A percentile compares a stretch with the other conserved stretches of the same genome.
These are phyloP conservation scores for Berkeleyomyces rouxiae DNA, from an alignment of 2,329 filamentous ascomycete genomes.

Conservation along the genomic window DNA sequence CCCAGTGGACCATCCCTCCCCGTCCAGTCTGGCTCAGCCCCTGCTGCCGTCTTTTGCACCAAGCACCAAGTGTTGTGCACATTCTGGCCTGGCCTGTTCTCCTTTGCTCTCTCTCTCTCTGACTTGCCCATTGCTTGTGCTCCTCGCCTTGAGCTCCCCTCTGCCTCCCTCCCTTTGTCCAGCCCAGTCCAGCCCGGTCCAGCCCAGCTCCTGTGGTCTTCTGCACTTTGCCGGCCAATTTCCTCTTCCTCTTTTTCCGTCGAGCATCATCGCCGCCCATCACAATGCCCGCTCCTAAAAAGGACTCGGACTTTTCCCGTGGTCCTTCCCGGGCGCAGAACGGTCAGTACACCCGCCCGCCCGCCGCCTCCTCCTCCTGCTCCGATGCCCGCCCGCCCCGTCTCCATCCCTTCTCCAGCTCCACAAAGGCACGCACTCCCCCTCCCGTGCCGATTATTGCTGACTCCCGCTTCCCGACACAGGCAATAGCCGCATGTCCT, in stretches of 20 bases:
- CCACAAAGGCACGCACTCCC: neutral
- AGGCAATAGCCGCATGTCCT: constrained; percentile 43
- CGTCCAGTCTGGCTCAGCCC: too few relatives aligned
- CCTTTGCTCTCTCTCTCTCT: neutral
- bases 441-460: neutral
- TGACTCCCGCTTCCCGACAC: constrained; percentile 21
- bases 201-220: neutral
- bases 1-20: too few relatives aligned
- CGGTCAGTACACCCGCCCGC: constrained; percentile 18
- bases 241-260: neutral
- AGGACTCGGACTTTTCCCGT: constrained; percentile 20
- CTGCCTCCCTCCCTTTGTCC: neutral
- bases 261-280: neutral
- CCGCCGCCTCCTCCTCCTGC: constrained; percentile 9
- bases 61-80: too few relatives aligned
- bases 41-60: too few relatives aligned
- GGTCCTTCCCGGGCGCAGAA: constrained; percentile 21
- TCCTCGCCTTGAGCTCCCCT: neutral
- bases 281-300: constrained; percentile 26
- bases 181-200: neutral
- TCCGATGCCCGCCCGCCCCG: neutral
- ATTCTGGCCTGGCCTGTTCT: too few relatives aligned
- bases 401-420: neutral
- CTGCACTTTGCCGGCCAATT: neutral
- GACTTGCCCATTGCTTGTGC: constrained; percentile 5